Conservation (phyloP, 1,284 basidiomycete species). For the Trichosporon asahii region DNA sequence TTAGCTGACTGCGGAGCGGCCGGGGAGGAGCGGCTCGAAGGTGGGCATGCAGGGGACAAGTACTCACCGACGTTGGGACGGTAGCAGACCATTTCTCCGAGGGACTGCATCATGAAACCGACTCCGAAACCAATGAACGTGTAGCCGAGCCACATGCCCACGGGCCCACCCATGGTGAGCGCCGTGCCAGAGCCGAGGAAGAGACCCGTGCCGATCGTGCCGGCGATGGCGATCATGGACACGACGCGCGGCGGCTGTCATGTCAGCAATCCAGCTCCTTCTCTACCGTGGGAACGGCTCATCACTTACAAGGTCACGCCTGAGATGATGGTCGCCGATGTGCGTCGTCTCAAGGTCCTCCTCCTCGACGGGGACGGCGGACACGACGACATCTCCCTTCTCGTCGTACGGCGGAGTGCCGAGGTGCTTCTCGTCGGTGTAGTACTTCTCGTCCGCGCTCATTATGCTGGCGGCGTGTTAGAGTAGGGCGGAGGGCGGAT, state of each 20-base stretch:
- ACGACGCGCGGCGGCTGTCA: conserved; percentile 19
- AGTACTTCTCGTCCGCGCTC: neutral
- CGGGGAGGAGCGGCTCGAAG: neutral
- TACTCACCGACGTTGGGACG: neutral
- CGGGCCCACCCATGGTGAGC: conserved; percentile 52
- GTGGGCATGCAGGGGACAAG: neutral
- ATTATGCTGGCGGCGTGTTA: neutral
- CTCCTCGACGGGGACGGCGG: conserved; percentile 6
- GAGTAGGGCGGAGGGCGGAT: neutral
- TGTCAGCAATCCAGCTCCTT: neutral
- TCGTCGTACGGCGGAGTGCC: conserved; percentile 3
- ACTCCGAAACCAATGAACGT: conserved; percentile 25
- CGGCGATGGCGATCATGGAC: conserved; percentile 50
- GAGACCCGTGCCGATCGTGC: conserved; percentile 56
- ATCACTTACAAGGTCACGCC: conserved; percentile 13
- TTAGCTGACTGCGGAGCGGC: conserved; percentile 56
- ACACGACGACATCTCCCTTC: conserved; percentile 2
- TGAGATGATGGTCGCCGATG: conserved; percentile 15
- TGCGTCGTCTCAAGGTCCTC: conserved; percentile 13
- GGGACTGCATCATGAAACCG: conserved; percentile 23
- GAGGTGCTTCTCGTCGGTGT: neutral
- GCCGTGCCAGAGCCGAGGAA: conserved; percentile 54
- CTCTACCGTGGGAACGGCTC: neutral
- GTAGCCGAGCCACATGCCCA: conserved; percentile 44
- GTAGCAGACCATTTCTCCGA: conserved; percentile 20